Conservation (phyloP, 495 filamentous ascomycete genomes). For the Daldinia loculata region DNA sequence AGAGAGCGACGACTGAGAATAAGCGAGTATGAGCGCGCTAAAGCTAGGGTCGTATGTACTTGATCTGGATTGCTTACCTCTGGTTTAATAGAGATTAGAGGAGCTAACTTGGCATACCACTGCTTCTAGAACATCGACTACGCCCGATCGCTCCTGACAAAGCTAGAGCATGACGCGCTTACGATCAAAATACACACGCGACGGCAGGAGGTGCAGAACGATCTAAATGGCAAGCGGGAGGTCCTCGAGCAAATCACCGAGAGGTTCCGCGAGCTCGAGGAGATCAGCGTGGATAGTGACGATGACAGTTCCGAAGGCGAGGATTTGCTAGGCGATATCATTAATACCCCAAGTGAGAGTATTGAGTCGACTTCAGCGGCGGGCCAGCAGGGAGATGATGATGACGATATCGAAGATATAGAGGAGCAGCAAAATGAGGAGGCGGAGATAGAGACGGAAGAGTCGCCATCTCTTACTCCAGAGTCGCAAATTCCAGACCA, state of each 20-base stretch:
- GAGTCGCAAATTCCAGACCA: constrained; percentile 29
- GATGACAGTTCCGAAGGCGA: constrained; percentile 60
- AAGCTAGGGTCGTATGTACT: constrained; percentile 67
- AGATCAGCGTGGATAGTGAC: constrained; percentile 56
- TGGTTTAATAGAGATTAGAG: not conserved
- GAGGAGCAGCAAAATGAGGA: constrained; percentile 24
- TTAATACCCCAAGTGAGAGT: constrained; percentile 59
- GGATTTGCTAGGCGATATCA: constrained; percentile 59
- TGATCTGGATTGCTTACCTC: not conserved
- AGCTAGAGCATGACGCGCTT: constrained; percentile 76
- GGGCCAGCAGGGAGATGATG: constrained; percentile 25
- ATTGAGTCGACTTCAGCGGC: constrained; percentile 48
- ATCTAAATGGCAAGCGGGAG: constrained; percentile 71
- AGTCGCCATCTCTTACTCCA: constrained; percentile 19
- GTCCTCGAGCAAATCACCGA: constrained; percentile 67
- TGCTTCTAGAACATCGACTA: constrained; percentile 75
- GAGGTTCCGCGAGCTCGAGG: constrained; percentile 67
- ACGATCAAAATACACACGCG: constrained; percentile 69
- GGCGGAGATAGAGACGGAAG: constrained; percentile 17
- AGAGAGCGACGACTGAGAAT: constrained; percentile 62
- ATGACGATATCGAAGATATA: constrained; percentile 2
- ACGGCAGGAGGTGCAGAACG: constrained; percentile 71
- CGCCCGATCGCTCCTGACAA: constrained; percentile 76
- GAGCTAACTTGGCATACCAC: constrained; percentile 11
- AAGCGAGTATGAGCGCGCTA: constrained; percentile 75